These are phyloP conservation scores for Pelargonium cotyledonis DNA, from an alignment of 441 rosid species.

Conservation along the genomic window DNA sequence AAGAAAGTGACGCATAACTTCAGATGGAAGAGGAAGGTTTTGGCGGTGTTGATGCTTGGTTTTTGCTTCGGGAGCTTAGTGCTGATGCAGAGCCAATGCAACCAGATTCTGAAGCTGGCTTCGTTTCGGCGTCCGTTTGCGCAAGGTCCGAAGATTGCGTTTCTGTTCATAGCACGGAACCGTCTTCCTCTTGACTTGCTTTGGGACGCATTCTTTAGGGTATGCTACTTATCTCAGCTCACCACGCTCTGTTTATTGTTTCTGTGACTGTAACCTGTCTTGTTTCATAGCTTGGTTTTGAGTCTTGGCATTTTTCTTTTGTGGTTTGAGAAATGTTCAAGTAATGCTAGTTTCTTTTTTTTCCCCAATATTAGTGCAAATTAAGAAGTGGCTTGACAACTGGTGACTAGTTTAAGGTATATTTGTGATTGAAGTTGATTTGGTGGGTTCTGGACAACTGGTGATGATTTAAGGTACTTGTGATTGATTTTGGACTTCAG, in stretches of 20 bases:
- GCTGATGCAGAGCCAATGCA: conserved; percentile 7
- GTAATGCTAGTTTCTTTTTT: background rate
- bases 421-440: background rate
- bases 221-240: background rate
- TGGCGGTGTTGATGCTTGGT: conserved; percentile 7
- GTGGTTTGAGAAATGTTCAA: background rate
- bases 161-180: conserved; percentile 10
- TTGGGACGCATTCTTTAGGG: background rate
- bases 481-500: background rate
- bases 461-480: background rate
- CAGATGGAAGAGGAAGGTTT: conserved; percentile 10
- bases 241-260: background rate
- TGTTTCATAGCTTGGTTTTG: background rate
- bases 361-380: background rate
- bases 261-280: background rate
- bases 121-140: conserved; percentile 1
- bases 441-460: background rate
- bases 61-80: conserved; percentile 10
- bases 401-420: background rate
- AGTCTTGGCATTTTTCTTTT: background rate
- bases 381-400: background rate
- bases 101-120: conserved; percentile 1
- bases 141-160: conserved; percentile 6
- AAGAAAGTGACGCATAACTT: background rate
- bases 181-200: conserved; percentile 2